These are phyloP conservation scores for Leccinum broughii DNA, from an alignment of 768 basidiomycete species.

Conservation along the genomic window DNA sequence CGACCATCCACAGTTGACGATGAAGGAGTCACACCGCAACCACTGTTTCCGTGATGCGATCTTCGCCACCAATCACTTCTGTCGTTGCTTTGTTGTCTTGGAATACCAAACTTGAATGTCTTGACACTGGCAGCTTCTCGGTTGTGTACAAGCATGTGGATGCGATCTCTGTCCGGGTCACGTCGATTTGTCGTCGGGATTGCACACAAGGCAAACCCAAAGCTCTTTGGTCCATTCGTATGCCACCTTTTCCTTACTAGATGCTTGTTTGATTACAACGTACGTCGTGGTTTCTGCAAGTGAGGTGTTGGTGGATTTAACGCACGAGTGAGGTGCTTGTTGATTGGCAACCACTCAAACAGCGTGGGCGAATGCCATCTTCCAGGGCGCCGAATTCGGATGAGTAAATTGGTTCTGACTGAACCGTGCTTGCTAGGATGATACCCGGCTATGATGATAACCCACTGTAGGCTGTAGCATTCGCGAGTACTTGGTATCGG, in stretches of 20 bases:
- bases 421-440: background rate
- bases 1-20: slow-evolving; percentile 11
- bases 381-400: slow-evolving; percentile 1
- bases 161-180: slow-evolving; percentile 49
- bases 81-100: too few relatives aligned
- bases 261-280: slow-evolving; percentile 53
- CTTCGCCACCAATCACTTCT: background rate
- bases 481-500: background rate
- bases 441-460: background rate
- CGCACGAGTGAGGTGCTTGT: slow-evolving; percentile 1
- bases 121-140: slow-evolving; percentile 35
- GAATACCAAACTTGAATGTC: slow-evolving; percentile 27
- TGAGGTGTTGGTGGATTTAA: background rate
- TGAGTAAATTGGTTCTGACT: background rate
- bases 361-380: background rate
- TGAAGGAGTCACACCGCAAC: slow-evolving; percentile 7
- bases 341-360: background rate
- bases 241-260: slow-evolving; percentile 44
- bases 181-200: slow-evolving; percentile 54
- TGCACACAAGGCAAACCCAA: slow-evolving; percentile 53
- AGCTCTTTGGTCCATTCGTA: slow-evolving; percentile 47
- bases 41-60: slow-evolving; percentile 1
- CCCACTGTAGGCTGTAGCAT: background rate
- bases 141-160: slow-evolving; percentile 57
- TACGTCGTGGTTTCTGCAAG: slow-evolving; percentile 27